phyloP scores from a whole-genome alignment of 352 stramenopile species.

The Globisporangium nodosum region DNA sequence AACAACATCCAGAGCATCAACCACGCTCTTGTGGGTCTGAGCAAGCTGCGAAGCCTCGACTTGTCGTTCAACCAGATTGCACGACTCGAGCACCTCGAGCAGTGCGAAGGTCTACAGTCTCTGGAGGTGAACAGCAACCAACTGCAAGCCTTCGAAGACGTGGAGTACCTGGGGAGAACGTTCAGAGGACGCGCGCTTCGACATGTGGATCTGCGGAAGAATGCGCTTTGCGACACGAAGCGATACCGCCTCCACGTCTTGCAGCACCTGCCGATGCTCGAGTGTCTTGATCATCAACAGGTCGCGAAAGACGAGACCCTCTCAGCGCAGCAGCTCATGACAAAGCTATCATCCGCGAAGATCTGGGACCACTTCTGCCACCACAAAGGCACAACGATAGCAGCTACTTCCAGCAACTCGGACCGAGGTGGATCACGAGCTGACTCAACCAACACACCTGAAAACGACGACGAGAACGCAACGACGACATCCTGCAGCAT shows the following conservation, averaged over 20 bases:
- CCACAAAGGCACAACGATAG: slow-evolving; percentile 1
- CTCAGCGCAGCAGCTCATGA: slow-evolving; percentile 32
- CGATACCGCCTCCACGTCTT: slow-evolving; percentile 65
- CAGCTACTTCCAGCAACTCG: no score
- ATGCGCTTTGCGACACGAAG: slow-evolving; percentile 53
- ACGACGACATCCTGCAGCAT: neutral
- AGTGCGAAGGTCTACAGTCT: slow-evolving; percentile 24
- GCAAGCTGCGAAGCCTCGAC: slow-evolving; percentile 43
- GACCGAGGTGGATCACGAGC: neutral
- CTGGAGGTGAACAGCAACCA: slow-evolving; percentile 66
- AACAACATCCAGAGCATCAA: slow-evolving; percentile 53
- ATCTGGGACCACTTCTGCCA: slow-evolving; percentile 27
- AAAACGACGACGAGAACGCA: slow-evolving; percentile 19
- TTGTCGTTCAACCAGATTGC: slow-evolving; percentile 64
- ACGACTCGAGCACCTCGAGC: slow-evolving; percentile 36
- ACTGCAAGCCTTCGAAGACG: slow-evolving; percentile 49
- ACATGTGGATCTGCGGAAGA: slow-evolving; percentile 63
- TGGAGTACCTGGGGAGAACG: slow-evolving; percentile 27
- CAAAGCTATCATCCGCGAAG: slow-evolving; percentile 35
- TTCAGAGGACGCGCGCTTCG: slow-evolving; percentile 20
- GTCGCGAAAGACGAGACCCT: slow-evolving; percentile 37
- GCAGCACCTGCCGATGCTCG: slow-evolving; percentile 34
- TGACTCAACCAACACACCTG: no score
- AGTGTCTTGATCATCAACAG: slow-evolving; percentile 42
- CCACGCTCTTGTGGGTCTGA: slow-evolving; percentile 22